These are phyloP conservation scores for Amanita fuliginea DNA, from an alignment of 768 basidiomycete genomes.

Conservation along the genomic window DNA sequence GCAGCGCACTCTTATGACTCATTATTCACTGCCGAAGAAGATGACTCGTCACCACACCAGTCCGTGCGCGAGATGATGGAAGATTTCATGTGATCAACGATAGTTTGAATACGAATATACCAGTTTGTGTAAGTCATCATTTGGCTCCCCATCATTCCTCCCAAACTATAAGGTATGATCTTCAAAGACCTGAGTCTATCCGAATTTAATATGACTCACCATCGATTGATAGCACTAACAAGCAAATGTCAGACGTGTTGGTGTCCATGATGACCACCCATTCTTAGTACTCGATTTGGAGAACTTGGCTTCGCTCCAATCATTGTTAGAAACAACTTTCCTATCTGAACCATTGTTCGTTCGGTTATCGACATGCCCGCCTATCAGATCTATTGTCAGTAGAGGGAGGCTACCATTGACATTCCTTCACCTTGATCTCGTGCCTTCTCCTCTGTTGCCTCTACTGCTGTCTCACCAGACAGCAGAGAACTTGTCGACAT, in stretches of 20 bases:
- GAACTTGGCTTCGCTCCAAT: constrained; percentile 11
- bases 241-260: constrained; percentile 12
- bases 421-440: neutral
- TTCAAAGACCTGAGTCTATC: neutral
- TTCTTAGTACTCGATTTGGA: constrained; percentile 11
- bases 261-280: constrained; percentile 16
- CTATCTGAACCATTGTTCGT: neutral
- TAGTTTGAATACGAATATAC: neutral
- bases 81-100: constrained; percentile 65
- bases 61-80: constrained; percentile 74
- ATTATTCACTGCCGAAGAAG: constrained; percentile 57
- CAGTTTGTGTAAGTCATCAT: neutral
- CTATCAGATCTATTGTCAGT: neutral
- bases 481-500: neutral
- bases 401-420: neutral
- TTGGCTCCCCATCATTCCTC: neutral
- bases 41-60: constrained; percentile 39
- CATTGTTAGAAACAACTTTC: neutral
- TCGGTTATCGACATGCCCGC: neutral
- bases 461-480: neutral
- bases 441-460: neutral
- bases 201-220: neutral
- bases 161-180: too few relatives aligned
- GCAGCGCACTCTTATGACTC: constrained; percentile 80
- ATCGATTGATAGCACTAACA: neutral